Percentiles rank a stretch among this genome's conserved stretches.
These are phyloP conservation scores for Hyphopichia fennica DNA, from an alignment of 1,139 yeast genomes.

Conservation along the genomic window DNA sequence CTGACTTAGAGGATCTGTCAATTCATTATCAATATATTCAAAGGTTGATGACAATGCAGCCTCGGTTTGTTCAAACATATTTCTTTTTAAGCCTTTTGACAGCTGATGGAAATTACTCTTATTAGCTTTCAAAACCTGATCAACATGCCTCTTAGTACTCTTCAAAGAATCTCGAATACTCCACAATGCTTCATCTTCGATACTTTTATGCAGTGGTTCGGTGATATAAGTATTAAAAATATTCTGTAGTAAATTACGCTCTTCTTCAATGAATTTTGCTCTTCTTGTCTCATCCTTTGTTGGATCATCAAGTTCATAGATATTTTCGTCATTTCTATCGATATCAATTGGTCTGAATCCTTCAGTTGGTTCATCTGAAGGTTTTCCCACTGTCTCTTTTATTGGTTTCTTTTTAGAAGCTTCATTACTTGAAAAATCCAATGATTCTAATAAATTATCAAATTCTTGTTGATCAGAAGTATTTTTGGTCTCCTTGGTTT, in stretches of 20 bases:
- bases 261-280: slow-evolving; percentile 18
- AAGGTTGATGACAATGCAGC: slow-evolving; percentile 27
- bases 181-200: not conserved
- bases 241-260: slow-evolving; percentile 22
- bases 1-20: slow-evolving; percentile 8
- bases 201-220: not conserved
- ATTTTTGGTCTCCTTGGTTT: no score
- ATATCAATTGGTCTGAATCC: slow-evolving; percentile 12
- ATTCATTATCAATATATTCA: slow-evolving; percentile 14
- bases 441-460: slow-evolving; percentile 8
- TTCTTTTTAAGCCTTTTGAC: slow-evolving; percentile 5
- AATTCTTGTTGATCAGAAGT: slow-evolving; percentile 4
- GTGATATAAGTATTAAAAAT: slow-evolving; percentile 22
- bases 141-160: not conserved
- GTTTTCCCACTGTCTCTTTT: not conserved
- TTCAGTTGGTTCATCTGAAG: slow-evolving; percentile 4
- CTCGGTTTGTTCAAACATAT: slow-evolving; percentile 16
- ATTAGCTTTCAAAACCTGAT: not conserved
- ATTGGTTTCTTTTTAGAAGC: not conserved
- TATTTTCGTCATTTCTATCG: slow-evolving; percentile 16
- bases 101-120: not conserved
- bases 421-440: slow-evolving; percentile 5
- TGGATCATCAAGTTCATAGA: slow-evolving; percentile 14
- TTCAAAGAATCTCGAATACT: not conserved
- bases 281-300: slow-evolving; percentile 1